Evolutionary conservation across 2,329 filamentous ascomycete genomes (phyloP), one percentile per base, ranked within the genome.

Genomic region (Tricladium varicosporioides): DNA sequence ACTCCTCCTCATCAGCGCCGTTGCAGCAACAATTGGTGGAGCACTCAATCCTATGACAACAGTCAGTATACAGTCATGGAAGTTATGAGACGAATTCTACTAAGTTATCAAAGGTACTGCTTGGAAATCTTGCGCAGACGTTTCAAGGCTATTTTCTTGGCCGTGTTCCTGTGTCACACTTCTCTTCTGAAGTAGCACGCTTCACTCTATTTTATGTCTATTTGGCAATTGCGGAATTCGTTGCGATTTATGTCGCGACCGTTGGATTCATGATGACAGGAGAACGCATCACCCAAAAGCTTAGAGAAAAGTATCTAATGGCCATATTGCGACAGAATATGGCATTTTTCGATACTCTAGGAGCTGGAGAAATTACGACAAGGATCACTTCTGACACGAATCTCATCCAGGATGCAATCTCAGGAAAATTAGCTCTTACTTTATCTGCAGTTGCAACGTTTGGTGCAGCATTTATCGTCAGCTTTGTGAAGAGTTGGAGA

Each of bases 311-410:
- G 63, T 97, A 97, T 66, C 82, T 97, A 2, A 81, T 85, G 64
- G 90, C 88, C 59, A 91, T 91, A 68, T 76, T 95, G 75, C 84
- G 84, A 56, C 91, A 95, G 71, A 95, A 96, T 71, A 92, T 95
- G 70, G 91, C 84, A 48, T 95, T 89, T 72, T 96, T 94, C 73
- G 93, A 97, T 72, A 92, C 92, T 68, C 80, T 96, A 14, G 92
- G 92, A 51, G 88, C 91, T 31, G 92, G 92, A 54, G 92, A 96
- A 73, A 89, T 97, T 59, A 95, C 92, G 0, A 96, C 91, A 1
- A 85, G 92, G 56, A 96, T 96, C 65, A 97, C 92, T 0, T 87
- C 91, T 11, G 92, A 97, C 70, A 94, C 91, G 48, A 96, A 96
- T 68, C 78, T 94, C 48, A 87, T 97, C 56, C 92, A 96, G 72